These are phyloP conservation scores for Vitis labrusca DNA, from an alignment of 164 flowering plant species.

Conservation along the genomic window DNA sequence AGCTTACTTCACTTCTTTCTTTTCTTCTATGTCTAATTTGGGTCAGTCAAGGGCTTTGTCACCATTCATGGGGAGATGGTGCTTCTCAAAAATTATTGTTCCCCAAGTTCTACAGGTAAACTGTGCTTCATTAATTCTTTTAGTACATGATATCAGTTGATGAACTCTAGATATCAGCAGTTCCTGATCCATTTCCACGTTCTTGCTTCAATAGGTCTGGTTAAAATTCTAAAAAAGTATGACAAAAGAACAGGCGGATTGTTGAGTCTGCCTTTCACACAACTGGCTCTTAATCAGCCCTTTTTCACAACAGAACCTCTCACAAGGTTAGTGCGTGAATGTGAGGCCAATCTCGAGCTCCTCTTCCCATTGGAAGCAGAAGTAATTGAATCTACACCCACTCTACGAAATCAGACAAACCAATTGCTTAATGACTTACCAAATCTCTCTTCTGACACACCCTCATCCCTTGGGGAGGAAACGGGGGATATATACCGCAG, in stretches of 20 bases:
- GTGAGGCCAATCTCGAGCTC: conserved; percentile 75
- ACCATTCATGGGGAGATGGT: neutral
- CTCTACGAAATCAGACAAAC: conserved; percentile 14
- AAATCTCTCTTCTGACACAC: conserved; percentile 17
- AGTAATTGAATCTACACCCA: conserved; percentile 49
- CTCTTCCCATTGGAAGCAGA: conserved; percentile 85
- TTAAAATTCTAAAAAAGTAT: conserved; percentile 84
- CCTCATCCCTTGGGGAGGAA: conserved; percentile 46
- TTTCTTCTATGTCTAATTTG: conserved; percentile 1
- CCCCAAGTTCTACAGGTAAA: no score
- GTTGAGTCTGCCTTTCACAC: conserved; percentile 71
- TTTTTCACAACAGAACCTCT: conserved; percentile 83
- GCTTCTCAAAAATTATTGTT: neutral
- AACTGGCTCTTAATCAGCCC: conserved; percentile 69
- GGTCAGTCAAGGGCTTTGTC: neutral
- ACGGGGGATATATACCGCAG: conserved; percentile 54
- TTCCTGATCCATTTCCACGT: conserved; percentile 2
- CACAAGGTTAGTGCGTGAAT: conserved; percentile 67
- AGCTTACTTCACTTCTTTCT: neutral
- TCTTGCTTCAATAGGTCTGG: conserved; percentile 45
- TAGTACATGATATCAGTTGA: neutral
- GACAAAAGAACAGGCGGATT: conserved; percentile 86
- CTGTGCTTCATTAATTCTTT: neutral
- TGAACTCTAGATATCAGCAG: neutral
- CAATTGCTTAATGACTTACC: conserved; percentile 10